phyloP scores from a whole-genome alignment of 371 early-diverging fungal genomes.

The Mucor mucedo region DNA sequence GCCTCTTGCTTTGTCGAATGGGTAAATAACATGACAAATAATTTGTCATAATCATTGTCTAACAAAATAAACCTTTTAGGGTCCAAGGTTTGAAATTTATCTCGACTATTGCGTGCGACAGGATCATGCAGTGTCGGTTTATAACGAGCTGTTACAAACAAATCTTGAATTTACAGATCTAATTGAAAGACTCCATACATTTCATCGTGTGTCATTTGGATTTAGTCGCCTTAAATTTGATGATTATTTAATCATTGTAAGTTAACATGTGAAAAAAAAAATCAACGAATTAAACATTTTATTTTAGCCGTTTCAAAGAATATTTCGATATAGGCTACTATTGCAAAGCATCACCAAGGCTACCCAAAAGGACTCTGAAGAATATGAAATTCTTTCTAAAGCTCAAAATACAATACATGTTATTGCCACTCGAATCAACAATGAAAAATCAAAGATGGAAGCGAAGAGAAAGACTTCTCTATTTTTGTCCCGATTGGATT shows the following conservation, averaged over 20 bases:
- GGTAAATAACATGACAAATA: conserved; percentile 26
- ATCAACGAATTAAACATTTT: background rate
- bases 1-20: conserved; percentile 44
- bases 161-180: conserved; percentile 30
- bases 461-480: conserved; percentile 41
- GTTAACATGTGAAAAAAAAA: background rate
- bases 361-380: conserved; percentile 33
- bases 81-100: conserved; percentile 42
- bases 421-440: conserved; percentile 37
- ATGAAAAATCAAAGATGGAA: conserved; percentile 39
- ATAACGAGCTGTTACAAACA: conserved; percentile 34
- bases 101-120: conserved; percentile 50
- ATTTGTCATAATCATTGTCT: background rate
- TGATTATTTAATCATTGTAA: conserved; percentile 54
- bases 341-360: conserved; percentile 46
- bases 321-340: conserved; percentile 48
- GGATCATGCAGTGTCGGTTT: conserved; percentile 38
- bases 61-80: conserved; percentile 19
- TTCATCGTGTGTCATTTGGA: conserved; percentile 27
- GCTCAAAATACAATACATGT: conserved; percentile 41
- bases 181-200: conserved; percentile 32
- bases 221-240: conserved; percentile 40
- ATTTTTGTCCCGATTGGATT: conserved; percentile 43
- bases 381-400: conserved; percentile 29
- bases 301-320: conserved; percentile 50